Base-by-base conservation (phyloP, 371 early-diverging fungal species). In the Mucor velutinosus region DNA sequence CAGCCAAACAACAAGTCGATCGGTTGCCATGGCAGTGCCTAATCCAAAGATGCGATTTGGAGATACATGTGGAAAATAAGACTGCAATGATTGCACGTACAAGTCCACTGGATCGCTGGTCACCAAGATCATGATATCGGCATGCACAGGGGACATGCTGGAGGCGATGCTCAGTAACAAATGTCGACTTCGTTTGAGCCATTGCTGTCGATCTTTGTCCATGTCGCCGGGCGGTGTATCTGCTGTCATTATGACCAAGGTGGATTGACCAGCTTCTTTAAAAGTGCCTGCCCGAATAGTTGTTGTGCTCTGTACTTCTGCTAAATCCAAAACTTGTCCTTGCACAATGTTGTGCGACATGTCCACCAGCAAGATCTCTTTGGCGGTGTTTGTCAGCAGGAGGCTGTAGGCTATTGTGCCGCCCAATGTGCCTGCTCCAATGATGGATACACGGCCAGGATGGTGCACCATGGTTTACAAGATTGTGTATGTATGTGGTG, bases 41-140 rank as follows among this genome's bases (percentile, higher is more conserved):
- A 90, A 86, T n/a, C 95, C 95, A 62, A 95, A 82, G 14, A 95
- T 92, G 64, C 89, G 93, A 6, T 75, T 64, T 32, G 76, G 70
- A n/a, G 92, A 90, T 29, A 95, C 76, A 0, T 88, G 87, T 10
- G 89, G 56, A 19, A 64, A 84, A 21, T 86, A 73, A 60, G 86
- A 85, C 71, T 92, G 93, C 4, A 94, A 87, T 68, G 91, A 84
- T 35, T 79, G 80, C 0, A 94, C 92, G 65, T 92, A 81, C 23
- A 92, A 71, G 70, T 95, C 95, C n/a, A 92, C 74, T 14, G 95
- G 94, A 65, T 94, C 93, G 59, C 89, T 86, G 29, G 91, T 89
- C 15, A 94, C 73, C 35, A 93, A 67, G 8, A 94, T 72, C 61
- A 86, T 85, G 39, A 91, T 83, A 0, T 83, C 71, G 0, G 78